Percentiles rank a stretch among this genome's conserved stretches.
These are phyloP conservation scores for Obba rivulosa DNA, from an alignment of 768 basidiomycete species.

Conservation along the genomic window DNA sequence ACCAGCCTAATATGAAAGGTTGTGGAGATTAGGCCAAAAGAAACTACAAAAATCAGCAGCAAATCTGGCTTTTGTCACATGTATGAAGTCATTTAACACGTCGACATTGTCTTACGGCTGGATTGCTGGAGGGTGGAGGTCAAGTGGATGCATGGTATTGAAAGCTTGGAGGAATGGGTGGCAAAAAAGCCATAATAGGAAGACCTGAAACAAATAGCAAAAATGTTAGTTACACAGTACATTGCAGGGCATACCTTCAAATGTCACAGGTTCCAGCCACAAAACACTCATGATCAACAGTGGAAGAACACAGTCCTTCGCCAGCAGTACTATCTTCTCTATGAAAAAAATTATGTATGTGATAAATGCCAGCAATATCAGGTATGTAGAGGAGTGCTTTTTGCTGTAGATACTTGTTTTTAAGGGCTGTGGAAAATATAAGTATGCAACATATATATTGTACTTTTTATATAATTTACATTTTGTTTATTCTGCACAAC, in stretches of 20 bases:
- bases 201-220: conserved; percentile 20
- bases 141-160: not conserved
- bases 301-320: conserved; percentile 28
- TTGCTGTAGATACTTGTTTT: conserved; percentile 26
- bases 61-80: conserved; percentile 25
- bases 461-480: conserved; percentile 19
- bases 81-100: conserved; percentile 25
- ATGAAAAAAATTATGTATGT: conserved; percentile 33
- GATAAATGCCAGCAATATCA: conserved; percentile 27
- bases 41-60: conserved; percentile 18
- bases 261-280: not conserved
- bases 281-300: conserved; percentile 23
- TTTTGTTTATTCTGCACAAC: conserved; percentile 13
- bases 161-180: conserved; percentile 26
- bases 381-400: conserved; percentile 24
- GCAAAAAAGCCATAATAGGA: conserved; percentile 23
- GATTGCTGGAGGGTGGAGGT: conserved; percentile 27
- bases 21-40: conserved; percentile 18
- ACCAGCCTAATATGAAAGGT: conserved; percentile 10
- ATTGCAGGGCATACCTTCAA: conserved; percentile 12
- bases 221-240: conserved; percentile 5
- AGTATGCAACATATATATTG: conserved; percentile 20
- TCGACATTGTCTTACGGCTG: conserved; percentile 1
- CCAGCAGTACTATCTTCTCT: conserved; percentile 32
- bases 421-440: conserved; percentile 24